Base-by-base conservation (phyloP, 305 asterid genomes). In the Fraxinus xanthoxyloides region DNA sequence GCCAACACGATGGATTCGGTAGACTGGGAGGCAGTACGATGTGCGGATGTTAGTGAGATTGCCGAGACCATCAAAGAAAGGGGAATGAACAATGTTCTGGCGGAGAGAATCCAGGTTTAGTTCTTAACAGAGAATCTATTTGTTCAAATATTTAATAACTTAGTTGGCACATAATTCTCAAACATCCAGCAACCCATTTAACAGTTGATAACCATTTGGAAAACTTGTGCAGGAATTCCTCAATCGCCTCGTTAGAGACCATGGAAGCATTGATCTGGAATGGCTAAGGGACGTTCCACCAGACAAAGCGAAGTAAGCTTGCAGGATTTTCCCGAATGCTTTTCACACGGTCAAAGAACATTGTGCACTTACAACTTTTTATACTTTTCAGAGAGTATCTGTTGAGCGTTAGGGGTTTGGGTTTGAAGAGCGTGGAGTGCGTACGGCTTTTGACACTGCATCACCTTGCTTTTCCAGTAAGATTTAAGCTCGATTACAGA, bases 241-340 rank as follows among this genome's bases (percentile, higher is more conserved):
- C 72, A 86, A 95, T 85, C 97, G 99, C 80, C 54, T 93, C 78
- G 93, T 95, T 63, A 90, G 83, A 87, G 98, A 95, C 56, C 98
- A 97, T 85, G 98, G 94, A 87, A 91, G 95, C 89, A 85, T 90
- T 73, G 97, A 97, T 89, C 87, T 97, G 63, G 99, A 97, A 90
- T 97, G 99, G 99, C 94, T 97, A 85, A 87, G 99, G 87, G 97
- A 92, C 35, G 90, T 93, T 82, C 97, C 97, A 80, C 99, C 99
- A 35, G 98, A 97, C 91, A 89, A 92, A 88, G 99, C 98, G 78
- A 97, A 97, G 99, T 97, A 93, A 81, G 93, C 78, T 72, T 76
- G 75, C 72, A 79, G 65, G 72, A 26, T 72, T 85, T 40, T 63
- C 72, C 65, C 75, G 28, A 77, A 70, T 48, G 7, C 83, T 75